Conservation (phyloP, 768 basidiomycete species). For the Mycena galopus region DNA sequence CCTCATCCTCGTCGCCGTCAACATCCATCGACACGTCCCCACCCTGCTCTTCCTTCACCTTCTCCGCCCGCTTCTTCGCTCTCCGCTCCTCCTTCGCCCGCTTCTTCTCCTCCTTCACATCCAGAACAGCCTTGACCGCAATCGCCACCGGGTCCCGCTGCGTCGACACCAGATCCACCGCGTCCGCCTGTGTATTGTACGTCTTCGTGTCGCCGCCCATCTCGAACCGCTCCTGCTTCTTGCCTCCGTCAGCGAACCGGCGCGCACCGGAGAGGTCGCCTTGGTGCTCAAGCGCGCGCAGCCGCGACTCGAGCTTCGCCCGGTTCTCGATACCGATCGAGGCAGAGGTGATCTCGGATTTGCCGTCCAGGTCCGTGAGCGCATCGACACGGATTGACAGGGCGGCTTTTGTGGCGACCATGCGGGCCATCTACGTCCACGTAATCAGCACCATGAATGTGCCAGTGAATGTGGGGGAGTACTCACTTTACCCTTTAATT, state of each 20-base stretch:
- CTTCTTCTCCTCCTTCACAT: slow-evolving; percentile 91
- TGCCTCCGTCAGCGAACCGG: slow-evolving; percentile 69
- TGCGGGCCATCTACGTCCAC: slow-evolving; percentile 89
- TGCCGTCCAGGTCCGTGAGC: slow-evolving; percentile 91
- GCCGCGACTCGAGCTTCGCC: slow-evolving; percentile 93
- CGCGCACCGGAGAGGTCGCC: slow-evolving; percentile 80
- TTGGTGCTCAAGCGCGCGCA: slow-evolving; percentile 90
- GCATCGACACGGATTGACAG: slow-evolving; percentile 98
- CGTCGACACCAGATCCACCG: slow-evolving; percentile 85
- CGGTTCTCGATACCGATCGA: slow-evolving; percentile 95
- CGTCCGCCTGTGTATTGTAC: slow-evolving; percentile 91
- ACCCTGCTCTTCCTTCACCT: slow-evolving; percentile 49
- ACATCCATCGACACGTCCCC: slow-evolving; percentile 59
- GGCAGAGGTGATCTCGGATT: slow-evolving; percentile 85
- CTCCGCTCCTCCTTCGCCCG: slow-evolving; percentile 82
- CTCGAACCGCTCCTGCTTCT: slow-evolving; percentile 85
- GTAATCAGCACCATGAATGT: slow-evolving; percentile 3
- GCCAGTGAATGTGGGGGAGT: neutral
- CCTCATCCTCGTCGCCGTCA: slow-evolving; percentile 47
- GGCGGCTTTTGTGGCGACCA: slow-evolving; percentile 99
- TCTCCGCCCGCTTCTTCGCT: slow-evolving; percentile 76
- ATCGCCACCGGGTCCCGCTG: slow-evolving; percentile 84
- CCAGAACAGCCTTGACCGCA: slow-evolving; percentile 80
- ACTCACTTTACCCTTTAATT: slow-evolving; percentile 94
- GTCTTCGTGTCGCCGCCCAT: slow-evolving; percentile 82